phyloP scores from a whole-genome alignment of 371 early-diverging fungal genomes.

The Zopfochytrium polystomum region DNA sequence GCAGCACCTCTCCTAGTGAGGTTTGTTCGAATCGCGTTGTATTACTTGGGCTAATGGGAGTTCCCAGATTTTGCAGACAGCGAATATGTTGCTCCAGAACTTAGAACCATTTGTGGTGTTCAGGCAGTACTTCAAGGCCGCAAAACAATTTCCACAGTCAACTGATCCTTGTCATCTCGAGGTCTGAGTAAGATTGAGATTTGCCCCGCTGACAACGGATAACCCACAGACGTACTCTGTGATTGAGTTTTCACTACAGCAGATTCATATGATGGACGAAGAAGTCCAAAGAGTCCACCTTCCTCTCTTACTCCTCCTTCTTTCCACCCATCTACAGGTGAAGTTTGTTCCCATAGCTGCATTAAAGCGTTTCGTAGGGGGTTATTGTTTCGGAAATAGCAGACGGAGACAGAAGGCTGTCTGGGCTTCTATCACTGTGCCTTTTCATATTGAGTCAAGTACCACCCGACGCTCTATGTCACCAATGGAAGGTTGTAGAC shows the following conservation, averaged over 20 bases:
- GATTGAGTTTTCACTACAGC: slow-evolving; percentile 67
- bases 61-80: slow-evolving; percentile 66
- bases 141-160: too few species aligned
- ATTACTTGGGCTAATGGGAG: slow-evolving; percentile 6
- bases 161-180: too few species aligned
- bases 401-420: too few species aligned
- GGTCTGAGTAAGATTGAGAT: too few species aligned
- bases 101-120: slow-evolving; percentile 80
- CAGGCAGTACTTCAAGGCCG: slow-evolving; percentile 70
- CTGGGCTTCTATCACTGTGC: too few species aligned
- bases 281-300: slow-evolving; percentile 76
- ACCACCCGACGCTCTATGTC: too few species aligned
- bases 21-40: slow-evolving; percentile 20
- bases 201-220: too few species aligned
- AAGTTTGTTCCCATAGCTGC: not conserved
- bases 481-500: too few species aligned
- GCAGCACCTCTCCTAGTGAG: slow-evolving; percentile 42
- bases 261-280: slow-evolving; percentile 73
- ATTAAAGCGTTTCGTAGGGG: not conserved
- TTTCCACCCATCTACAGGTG: slow-evolving; percentile 46
- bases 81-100: slow-evolving; percentile 85
- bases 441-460: too few species aligned
- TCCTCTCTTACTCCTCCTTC: slow-evolving; percentile 64
- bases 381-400: too few species aligned
- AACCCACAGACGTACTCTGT: too few species aligned